Conservation (phyloP, 257 asterid genomes). For the Forsythia suspensa region DNA sequence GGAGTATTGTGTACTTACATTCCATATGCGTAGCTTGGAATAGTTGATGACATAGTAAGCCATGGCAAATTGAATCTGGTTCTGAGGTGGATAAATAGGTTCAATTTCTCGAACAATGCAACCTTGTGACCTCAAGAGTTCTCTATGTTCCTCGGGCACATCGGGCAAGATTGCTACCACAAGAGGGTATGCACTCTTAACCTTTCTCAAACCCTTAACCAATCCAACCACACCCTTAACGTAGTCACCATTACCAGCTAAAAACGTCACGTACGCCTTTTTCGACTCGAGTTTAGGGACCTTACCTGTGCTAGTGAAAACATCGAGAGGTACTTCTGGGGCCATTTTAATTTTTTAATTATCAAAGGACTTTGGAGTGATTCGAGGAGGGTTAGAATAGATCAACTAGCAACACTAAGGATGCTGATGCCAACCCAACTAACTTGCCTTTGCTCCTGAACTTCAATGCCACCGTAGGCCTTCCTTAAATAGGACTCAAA, state of each 20-base stretch:
- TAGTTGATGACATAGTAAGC: constrained; percentile 63
- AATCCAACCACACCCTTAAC: constrained; percentile 60
- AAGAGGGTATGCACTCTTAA: constrained; percentile 52
- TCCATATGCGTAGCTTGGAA: constrained; percentile 65
- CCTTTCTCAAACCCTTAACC: constrained; percentile 61
- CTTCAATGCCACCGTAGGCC: constrained; percentile 15
- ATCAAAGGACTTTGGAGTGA: background rate
- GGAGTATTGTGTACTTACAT: constrained; percentile 34
- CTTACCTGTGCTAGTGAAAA: constrained; percentile 16
- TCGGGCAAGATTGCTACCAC: constrained; percentile 64
- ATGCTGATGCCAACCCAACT: constrained; percentile 14
- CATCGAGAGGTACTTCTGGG: constrained; percentile 30
- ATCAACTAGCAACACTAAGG: constrained; percentile 15
- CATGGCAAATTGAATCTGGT: constrained; percentile 57
- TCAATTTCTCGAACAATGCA: constrained; percentile 55
- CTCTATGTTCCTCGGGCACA: constrained; percentile 60
- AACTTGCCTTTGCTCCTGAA: constrained; percentile 32
- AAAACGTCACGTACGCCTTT: constrained; percentile 45
- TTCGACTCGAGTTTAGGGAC: constrained; percentile 20
- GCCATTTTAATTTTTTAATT: constrained; percentile 30
- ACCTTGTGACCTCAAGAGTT: constrained; percentile 46
- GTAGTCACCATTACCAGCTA: constrained; percentile 57
- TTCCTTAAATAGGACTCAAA: constrained; percentile 37
- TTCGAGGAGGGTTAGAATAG: constrained; percentile 21
- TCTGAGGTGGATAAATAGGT: constrained; percentile 52